Evolutionary conservation across 2,329 filamentous ascomycete genomes (phyloP), one percentile per base, ranked within the genome.

Genomic region (Dothistroma pini): DNA sequence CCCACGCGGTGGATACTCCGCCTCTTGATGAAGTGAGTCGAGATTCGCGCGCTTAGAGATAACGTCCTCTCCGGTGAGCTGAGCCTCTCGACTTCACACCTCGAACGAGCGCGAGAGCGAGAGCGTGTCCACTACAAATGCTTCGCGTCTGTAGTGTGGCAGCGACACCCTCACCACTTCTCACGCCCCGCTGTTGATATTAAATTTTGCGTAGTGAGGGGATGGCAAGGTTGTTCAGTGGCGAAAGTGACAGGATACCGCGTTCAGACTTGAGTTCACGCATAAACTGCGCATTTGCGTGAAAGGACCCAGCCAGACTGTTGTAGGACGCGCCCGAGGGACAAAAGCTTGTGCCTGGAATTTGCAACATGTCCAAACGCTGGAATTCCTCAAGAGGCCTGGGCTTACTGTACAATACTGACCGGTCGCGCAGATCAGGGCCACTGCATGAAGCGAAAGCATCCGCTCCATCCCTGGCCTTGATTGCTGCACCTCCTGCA

Each of bases 361-460:
- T 31, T 32, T 31, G 51, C 51, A 12, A 53, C 51, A 53, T 53
- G 31, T 53, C 25, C 51, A 35, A 16, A 32, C 16, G 31, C 35
- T 31, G 51, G 31, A 53, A 53, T 53, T 35, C 51, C 51, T 35
- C 25, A 21, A 11, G n/a, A 21, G 51, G 12, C 29, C 51, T 21
- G 51, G 51, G n/a, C 25, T 32, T 32, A 29, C 9, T 19, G 12
- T 12, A 11, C 10, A 21, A 29, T 53, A 29, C 9, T 35, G 12
- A 19, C 3, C 9, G 48, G 51, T 53, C 9, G 51, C 11, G 35
- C 51, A 3, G 31, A 32, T 7, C 10, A 35, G 51, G 51, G 34
- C 22, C 54, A 48, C 31, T 53, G 56, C 56, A 58, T 58, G 49
- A 57, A 51, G 38, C 48, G 44, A 25, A 16, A 56, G 35, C 22